A percentile compares a stretch with the other conserved stretches of the same genome.
These are phyloP conservation scores for Paramecium octaurelia DNA, from an alignment of 73 alveolate genomes.

Conservation along the genomic window DNA sequence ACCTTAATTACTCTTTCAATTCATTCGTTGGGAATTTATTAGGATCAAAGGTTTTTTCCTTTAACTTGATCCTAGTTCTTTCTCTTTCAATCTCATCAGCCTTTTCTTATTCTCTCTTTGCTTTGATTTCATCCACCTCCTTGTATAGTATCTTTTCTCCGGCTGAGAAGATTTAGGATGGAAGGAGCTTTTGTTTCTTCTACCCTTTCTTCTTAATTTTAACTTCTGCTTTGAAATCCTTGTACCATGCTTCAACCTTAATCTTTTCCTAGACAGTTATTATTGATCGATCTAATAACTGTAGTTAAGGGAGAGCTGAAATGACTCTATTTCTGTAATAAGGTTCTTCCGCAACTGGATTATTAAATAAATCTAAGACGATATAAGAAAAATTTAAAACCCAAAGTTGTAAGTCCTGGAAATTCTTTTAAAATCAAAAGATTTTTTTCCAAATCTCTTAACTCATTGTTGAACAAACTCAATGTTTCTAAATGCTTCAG, in stretches of 20 bases:
- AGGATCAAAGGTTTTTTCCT: constrained; percentile 73
- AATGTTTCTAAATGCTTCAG: constrained; percentile 91
- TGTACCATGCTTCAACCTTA: constrained; percentile 79
- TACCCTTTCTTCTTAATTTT: constrained; percentile 64
- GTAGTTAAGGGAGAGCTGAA: constrained; percentile 80
- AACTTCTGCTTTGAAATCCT: constrained; percentile 67
- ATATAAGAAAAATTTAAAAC: constrained; percentile 36
- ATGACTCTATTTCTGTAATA: constrained; percentile 92
- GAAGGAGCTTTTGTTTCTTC: constrained; percentile 63
- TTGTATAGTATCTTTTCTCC: constrained; percentile 89
- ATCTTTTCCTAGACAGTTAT: constrained; percentile 86
- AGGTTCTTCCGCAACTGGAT: constrained; percentile 98
- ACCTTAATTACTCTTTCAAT: constrained; percentile 77
- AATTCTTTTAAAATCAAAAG: constrained; percentile 73
- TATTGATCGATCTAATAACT: constrained; percentile 89
- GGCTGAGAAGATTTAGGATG: constrained; percentile 72
- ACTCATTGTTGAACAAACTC: constrained; percentile 78
- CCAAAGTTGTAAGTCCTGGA: constrained; percentile 77
- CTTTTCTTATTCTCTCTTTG: constrained; percentile 54
- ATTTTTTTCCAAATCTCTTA: constrained; percentile 88
- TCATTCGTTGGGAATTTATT: constrained; percentile 78
- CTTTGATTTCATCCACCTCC: constrained; percentile 76
- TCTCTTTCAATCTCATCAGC: constrained; percentile 46
- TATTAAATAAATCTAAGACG: constrained; percentile 78
- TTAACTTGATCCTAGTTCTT: constrained; percentile 66